These are phyloP conservation scores for Solanum sejunctum DNA, from an alignment of 257 asterid species.

Conservation along the genomic window DNA sequence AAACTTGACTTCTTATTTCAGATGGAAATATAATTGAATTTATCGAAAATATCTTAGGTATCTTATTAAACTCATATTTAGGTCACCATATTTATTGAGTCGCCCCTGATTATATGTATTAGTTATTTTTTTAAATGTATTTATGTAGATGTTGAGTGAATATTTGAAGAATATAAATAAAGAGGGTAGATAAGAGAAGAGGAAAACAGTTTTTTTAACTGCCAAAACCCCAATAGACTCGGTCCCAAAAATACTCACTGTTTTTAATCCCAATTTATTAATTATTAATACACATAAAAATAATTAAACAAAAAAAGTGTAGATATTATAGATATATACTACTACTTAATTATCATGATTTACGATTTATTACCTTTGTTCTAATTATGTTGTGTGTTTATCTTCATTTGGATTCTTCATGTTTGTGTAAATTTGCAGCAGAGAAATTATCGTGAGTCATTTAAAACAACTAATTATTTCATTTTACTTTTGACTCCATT, in stretches of 20 bases:
- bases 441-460: not conserved
- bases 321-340: not conserved
- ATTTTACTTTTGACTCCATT: not conserved
- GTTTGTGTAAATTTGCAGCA: not conserved
- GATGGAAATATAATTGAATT: no score
- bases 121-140: no score
- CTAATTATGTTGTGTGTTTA: not conserved
- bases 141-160: not conserved
- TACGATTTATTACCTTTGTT: not conserved
- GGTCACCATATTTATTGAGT: not conserved
- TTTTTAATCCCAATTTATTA: not conserved
- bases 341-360: not conserved
- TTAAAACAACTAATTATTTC: not conserved
- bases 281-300: not conserved
- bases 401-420: not conserved
- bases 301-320: not conserved
- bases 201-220: not conserved
- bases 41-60: no score
- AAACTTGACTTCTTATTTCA: not conserved
- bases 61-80: not conserved
- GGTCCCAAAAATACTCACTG: not conserved
- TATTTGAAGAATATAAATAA: not conserved
- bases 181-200: not conserved
- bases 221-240: not conserved
- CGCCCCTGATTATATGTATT: not conserved